Evolutionary conservation across 495 filamentous ascomycete genomes (phyloP), one percentile per base, ranked within the genome.

Genomic region (Pyrenopolyporus hunteri): DNA sequence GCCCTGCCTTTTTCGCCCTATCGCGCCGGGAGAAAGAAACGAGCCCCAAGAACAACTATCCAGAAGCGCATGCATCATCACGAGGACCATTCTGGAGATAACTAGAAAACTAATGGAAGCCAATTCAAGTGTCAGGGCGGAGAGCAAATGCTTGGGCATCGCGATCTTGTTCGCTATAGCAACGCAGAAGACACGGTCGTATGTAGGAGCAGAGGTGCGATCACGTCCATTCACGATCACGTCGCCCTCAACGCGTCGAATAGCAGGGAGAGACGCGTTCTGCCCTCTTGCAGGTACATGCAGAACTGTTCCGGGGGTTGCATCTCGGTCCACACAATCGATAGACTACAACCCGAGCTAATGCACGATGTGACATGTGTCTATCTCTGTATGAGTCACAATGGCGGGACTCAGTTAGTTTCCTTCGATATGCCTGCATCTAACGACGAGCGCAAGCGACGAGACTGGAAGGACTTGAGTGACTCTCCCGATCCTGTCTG

Each of bases 351-450:
- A 50, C 49, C 55, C 44, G 50, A 49, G 45, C 62, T 60, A 66
- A 61, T 59, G 57, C 63, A 61, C 39, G 26, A 52, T 48, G 31
- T 19, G 40, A 60, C 63, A 66, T 60, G 56, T 66, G 63, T 66
- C 46, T 66, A 51, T 57, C 51, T 59, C 36, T 66, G 51, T 55
- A 64, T 65, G 62, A 65, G 42, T 65, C 62, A 65, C 56, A 60
- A 25, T 65, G 62, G 50, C 62, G 62, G 62, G 29, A 55, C 56
- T 14, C 13, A 20, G 60, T 28, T 17, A 13, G 9, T 22, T 43
- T 23, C 3, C 3, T 22, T 50, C 46, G 36, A 49, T 42, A 58
- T 63, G 37, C 47, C 25, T 63, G 53, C 42, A 57, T 64, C 23
- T 37, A 50, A 35, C 49, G 23, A 19, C 42, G 43, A 45, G 37